Base-by-base conservation (phyloP, 306 rosid genomes). In the Fragaria vesca region DNA sequence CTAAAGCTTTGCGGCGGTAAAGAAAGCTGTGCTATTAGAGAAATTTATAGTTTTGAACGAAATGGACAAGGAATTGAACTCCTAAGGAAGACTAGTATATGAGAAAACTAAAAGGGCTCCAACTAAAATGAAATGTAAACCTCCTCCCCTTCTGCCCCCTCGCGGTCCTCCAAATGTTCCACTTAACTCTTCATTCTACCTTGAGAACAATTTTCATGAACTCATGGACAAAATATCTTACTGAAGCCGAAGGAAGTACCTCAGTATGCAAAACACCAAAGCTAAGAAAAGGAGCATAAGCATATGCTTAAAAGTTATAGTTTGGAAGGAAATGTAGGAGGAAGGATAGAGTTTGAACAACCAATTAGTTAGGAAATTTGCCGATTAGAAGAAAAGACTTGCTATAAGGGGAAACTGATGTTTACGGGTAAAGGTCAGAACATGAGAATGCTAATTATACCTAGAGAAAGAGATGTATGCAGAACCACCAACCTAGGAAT, bases 241-340 rank as follows among this genome's bases (percentile, higher is more conserved):
- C 88, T 72, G 99, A 72, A 63, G 99, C 99, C 10, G 99, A 95
- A 47, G 99, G 99, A 80, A 95, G 99, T 54, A 95, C 99, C 99
- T 95, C 89, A 74, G 85, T 15, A 75, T 10, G 72, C 68, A 80
- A 36, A 80, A 72, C 48, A 76, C 48, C 11, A 61, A 26, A 66
- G 58, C 72, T 34, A 65, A 81, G 24, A 30, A 32, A 15, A 72
- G 28, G 67, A 43, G 72, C 34, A 61, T 8, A 73, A 77, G n/a
- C 57, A 75, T 10, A 70, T 65, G 46, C 68, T 26, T 36, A 6
- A 42, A 58, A 70, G 67, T 66, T 34, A 28, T 12, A 66, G 47
- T 17, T 60, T 79, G 38, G 36, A 79, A 75, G 28, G 71, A 71
- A 67, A 66, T 74, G 73, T 70, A 72, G 32, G 38, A 74, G 65